Evolutionary conservation across 805 yeast species (phyloP), one percentile per base, ranked within the genome.

Genomic region (Spathaspora arborariae): DNA sequence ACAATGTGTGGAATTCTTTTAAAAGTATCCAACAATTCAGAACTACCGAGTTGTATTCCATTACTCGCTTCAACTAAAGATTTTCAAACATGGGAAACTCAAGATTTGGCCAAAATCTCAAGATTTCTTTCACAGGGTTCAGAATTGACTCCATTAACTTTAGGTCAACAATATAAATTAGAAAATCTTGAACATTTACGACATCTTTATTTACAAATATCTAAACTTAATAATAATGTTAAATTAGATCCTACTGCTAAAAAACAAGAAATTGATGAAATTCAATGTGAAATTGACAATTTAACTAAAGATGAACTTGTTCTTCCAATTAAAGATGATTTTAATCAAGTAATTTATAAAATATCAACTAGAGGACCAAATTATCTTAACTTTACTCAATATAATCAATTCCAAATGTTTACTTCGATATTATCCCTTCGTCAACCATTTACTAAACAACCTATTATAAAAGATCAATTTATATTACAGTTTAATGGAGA

Each of bases 401-500:
- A 55, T 16, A 6, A 18, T 4, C 44, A 57, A 16, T 50, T 64
- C 19, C 72, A 79, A 58, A 47, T 69, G 4, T 76, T 76, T 49
- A 84, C 94, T 0, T 85, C 97, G 0, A 88, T 94, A 0, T 70
- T 94, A 15, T 84, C 96, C 0, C 65, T 94, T 37, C 72, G 99
- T 47, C 75, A 78, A 18, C 98, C 98, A 0, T 79, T 87, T 55
- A 81, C 88, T 0, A 53, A 65, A 24, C 99, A 94, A 63, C 97
- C 98, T 0, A 53, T 49, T 1, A 52, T 48, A 2, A 55, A 47
- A 9, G 60, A 55, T 2, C 52, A 65, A 3, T 58, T 40, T 52
- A 69, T 54, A 0, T 58, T 95, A 7, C 96, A 89, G 58, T 92
- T 85, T 65, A 94, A 95, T 61, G 99, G 99, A 0, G 97, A 94